Base-by-base conservation (phyloP, 495 filamentous ascomycete genomes). In the Opeltia flavorubescens region DNA sequence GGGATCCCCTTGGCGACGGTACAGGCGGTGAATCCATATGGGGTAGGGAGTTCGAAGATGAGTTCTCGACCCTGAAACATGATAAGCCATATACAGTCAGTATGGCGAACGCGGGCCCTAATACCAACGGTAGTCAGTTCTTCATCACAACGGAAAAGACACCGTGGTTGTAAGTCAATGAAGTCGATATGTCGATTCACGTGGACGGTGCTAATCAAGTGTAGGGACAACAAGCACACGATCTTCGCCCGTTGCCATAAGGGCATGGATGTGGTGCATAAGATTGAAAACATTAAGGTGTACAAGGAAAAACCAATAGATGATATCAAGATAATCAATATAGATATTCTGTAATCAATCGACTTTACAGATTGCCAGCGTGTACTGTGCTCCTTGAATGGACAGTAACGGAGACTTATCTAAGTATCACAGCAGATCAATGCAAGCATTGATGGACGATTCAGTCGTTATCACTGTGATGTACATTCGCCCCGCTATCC, bases 111-210 rank as follows among this genome's bases (percentile, higher is more conserved):
- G 89, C 91, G 0, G 91, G 91, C 0, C 84, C 86, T 0, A 91
- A 77, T 44, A 77, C 74, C 30, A 83, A 84, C 50, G 76, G 72
- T 6, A 86, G 81, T 50, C 91, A 99, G 63, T 99, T 99, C 63
- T 99, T 99, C 54, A 94, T 99, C 50, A 96, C 91, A 5, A 95
- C 91, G 1, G 91, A 96, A 62, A 91, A 91, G 66, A 86, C 91
- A 11, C 81, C 88, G 12, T 99, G 93, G 93, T 65, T 99, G 47
- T 41, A 41, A 23, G 38, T 20, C 21, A 4, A 7, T 17, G 17
- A n/a, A n/a, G n/a, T n/a, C n/a, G 15, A 18, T 26, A 1, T 41
- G 4, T 1, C 6, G 11, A 6, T 41, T 5, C 0, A 41, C 38
- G 38, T 23, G 13, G 38, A 12, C 6, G 5, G 11, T 41, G 20